Evolutionary conservation across 345 rosid species (phyloP).

Genomic region (Carallia pectinifolia): DNA sequence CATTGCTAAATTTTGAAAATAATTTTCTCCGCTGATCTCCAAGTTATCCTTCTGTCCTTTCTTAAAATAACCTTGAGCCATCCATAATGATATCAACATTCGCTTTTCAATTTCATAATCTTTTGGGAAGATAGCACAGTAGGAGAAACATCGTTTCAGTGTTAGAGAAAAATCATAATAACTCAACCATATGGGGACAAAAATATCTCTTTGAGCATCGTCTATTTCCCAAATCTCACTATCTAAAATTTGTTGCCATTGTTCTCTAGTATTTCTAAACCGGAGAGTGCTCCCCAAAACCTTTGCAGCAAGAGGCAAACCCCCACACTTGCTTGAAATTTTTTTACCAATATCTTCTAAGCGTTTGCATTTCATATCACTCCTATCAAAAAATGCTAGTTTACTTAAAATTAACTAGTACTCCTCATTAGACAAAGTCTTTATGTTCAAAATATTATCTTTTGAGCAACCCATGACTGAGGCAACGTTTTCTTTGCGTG

Average conservation of each 20-base stretch:
- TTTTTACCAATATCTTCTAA: constrained; percentile 9
- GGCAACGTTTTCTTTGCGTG: neutral
- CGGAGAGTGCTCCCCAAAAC: constrained; percentile 8
- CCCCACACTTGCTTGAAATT: constrained; percentile 1
- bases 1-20: neutral
- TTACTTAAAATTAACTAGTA: constrained; percentile 6
- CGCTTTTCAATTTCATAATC: neutral
- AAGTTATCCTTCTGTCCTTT: neutral
- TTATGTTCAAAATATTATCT: neutral
- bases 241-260: constrained; percentile 27
- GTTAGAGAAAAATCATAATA: constrained; percentile 1
- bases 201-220: neutral
- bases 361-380: neutral
- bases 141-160: constrained; percentile 5
- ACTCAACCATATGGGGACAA: constrained; percentile 15
- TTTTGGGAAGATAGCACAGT: constrained; percentile 15
- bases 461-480: neutral
- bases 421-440: neutral
- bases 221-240: constrained; percentile 22
- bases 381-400: neutral
- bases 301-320: constrained; percentile 16
- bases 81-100: constrained; percentile 12
- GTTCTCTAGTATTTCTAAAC: constrained; percentile 4
- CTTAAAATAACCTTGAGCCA: constrained; percentile 17
- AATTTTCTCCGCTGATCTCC: neutral